Evolutionary conservation across 306 rosid genomes (phyloP), one percentile per base, ranked within the genome.

Genomic region (Rosa rugosa): DNA sequence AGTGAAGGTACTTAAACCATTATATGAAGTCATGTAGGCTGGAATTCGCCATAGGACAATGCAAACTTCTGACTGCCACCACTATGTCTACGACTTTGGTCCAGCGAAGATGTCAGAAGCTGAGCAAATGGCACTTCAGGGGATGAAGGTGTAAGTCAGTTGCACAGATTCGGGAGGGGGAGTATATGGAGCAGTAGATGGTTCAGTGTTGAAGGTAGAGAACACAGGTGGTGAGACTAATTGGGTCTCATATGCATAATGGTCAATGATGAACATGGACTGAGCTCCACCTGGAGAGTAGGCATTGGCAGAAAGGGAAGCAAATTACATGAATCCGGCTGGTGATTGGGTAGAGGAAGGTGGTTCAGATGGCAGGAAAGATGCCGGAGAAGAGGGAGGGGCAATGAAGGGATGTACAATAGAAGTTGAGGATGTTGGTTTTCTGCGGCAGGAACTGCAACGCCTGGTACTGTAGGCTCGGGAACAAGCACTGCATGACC

Each of bases 121-220:
- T 93, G 97, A 83, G 99, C 99, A 88, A 92, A 95, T 27, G 98
- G 99, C 80, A 95, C 98, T 84, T 95, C 99, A 69, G 99, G 98
- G 53, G 99, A 93, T 57, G 99, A 91, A 51, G 99, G 98, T 70
- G 99, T 93, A 57, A 57, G 98, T 95, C 89, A 87, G 75, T 73
- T 91, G 96, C 84, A 92, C 90, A 76, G 99, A 91, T 84, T 95
- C 99, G 1, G 97, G 92, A 54, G 99, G 99, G 38, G 99, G 99
- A 77, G 99, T 95, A 81, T 81, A 92, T 77, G 94, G 85, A 80
- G 97, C 99, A 31, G 99, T 95, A 41, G 97, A 91, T 27, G 99
- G 99, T 82, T 95, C 98, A 18, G 99, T 95, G 36, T 97, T 86
- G 82, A 91, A 90, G 75, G 93, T 90, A 68, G 99, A 95, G 82